Evolutionary conservation across 768 basidiomycete genomes (phyloP), one percentile per base, ranked within the genome.

Genomic region (Suillus subluteus): DNA sequence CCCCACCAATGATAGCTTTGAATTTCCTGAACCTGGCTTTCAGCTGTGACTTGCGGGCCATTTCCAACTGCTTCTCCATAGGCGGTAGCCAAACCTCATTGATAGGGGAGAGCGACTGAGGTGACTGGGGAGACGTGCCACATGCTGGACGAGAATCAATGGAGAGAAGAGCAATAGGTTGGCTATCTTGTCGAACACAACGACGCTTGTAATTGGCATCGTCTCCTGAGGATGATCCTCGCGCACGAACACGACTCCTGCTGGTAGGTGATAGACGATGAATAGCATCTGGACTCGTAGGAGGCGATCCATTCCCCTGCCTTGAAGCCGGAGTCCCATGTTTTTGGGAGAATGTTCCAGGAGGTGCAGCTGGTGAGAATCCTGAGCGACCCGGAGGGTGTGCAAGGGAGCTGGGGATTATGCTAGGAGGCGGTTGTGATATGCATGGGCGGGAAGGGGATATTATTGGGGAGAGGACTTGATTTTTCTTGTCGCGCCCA

Each of bases 161-260:
- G 58, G 11, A 41, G 40, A 61, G 26, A 61, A 61, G 58, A 30
- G 26, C 18, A 30, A 41, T 43, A 30, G 40, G 58, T 18, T 41
- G 58, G 16, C 40, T 43, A 61, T 61, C 58, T 61, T 41, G 58
- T 41, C 58, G 26, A 16, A 59, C 26, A 30, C 58, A 59, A 59
- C 26, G 18, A 40, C 26, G 58, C 26, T 43, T 61, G 30, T 61
- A 18, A 43, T 26, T 61, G 18, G 26, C 40, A 26, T 43, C 3
- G 26, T 61, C 40, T 30, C 18, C 40, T 30, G 58, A 61, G 18
- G 58, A 61, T 30, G 59, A 43, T 43, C 18, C 26, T 21, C 59
- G 40, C 1, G 41, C 40, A 43, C 26, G 59, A 30, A 43, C 18
- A 30, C 18, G 40, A 43, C 40, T 18, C 16, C 58, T 26, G 30